Base-by-base conservation (phyloP, 352 stramenopile species). In the Elongisporangium anandrum region DNA sequence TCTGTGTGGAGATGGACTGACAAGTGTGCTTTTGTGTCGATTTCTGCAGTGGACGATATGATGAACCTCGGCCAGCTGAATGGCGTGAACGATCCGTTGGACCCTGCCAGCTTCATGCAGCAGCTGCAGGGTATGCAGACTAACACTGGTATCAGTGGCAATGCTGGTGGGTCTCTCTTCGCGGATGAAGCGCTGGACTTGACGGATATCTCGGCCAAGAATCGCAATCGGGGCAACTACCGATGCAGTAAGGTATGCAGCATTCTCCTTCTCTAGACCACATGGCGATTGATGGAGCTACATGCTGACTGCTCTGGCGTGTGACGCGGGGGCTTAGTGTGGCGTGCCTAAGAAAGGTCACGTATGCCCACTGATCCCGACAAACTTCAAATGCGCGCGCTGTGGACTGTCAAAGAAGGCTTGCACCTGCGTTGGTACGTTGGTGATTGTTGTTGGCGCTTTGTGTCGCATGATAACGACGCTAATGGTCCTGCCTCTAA, bases 291-390 rank as follows among this genome's bases (percentile, higher is more conserved):
- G n/a, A 52, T 45, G 34, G 34, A 23, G 38, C 21, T 4, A 20
- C 9, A 10, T 5, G n/a, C 22, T 38, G 15, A 34, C n/a, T 45
- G 22, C 1, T 26, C 0, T 54, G 20, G 49, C 4, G 29, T 39
- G 20, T 55, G 16, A 12, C 59, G 58, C n/a, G n/a, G n/a, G n/a
- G n/a, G 10, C 16, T 5, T 16, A 91, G 79, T 94, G 85, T 66
- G 85, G 85, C 23, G 85, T 93, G 59, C 85, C 85, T 3, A 94
- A 94, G 73, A 94, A 92, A 60, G 85, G 85, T 9, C 85, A 94
- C 54, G 85, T 94, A 54, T 94, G 85, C 67, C 83, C 85, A 6
- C 70, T 92, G 20, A 81, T 92, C 52, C 83, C 83, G 16, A 78
- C 82, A 3, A 92, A 92, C 59, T 94, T 86, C 61, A 94, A 94